Conservation (phyloP, 257 asterid species). For the Capsicum baccatum region DNA sequence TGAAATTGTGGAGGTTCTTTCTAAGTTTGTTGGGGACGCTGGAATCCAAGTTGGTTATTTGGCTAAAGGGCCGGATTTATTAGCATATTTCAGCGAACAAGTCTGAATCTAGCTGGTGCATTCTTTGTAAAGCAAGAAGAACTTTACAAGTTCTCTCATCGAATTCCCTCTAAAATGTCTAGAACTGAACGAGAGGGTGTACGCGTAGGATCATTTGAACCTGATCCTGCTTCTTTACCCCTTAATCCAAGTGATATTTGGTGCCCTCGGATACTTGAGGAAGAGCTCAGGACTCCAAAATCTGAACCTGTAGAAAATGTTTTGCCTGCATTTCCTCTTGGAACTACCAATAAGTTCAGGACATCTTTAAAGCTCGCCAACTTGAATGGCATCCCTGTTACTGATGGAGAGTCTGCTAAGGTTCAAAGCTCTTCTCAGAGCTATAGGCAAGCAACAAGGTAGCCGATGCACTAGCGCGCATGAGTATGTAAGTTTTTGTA, state of each 20-base stretch:
- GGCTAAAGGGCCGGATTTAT: conserved; percentile 59
- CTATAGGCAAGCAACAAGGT: no score
- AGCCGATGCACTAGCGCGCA: no score
- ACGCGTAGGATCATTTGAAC: conserved; percentile 73
- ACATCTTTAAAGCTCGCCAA: conserved; percentile 32
- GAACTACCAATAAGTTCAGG: conserved; percentile 6
- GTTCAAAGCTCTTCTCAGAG: conserved; percentile 26
- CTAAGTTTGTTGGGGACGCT: conserved; percentile 44
- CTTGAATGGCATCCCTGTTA: conserved; percentile 31
- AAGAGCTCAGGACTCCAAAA: not conserved
- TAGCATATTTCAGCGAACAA: conserved; percentile 58
- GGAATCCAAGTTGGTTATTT: conserved; percentile 61
- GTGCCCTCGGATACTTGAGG: conserved; percentile 45
- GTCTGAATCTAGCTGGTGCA: conserved; percentile 25
- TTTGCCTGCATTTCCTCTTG: conserved; percentile 4
- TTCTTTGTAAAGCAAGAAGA: conserved; percentile 49
- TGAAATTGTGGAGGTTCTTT: conserved; percentile 67
- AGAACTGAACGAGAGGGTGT: conserved; percentile 70
- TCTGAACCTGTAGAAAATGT: conserved; percentile 27
- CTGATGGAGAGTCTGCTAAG: conserved; percentile 20
- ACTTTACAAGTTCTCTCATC: conserved; percentile 64
- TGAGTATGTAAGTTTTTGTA: not conserved
- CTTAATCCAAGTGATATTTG: conserved; percentile 47
- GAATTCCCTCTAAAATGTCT: conserved; percentile 54
- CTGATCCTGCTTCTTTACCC: conserved; percentile 78